Base-by-base conservation (phyloP, 345 rosid genomes). In the Trapa incisa region DNA sequence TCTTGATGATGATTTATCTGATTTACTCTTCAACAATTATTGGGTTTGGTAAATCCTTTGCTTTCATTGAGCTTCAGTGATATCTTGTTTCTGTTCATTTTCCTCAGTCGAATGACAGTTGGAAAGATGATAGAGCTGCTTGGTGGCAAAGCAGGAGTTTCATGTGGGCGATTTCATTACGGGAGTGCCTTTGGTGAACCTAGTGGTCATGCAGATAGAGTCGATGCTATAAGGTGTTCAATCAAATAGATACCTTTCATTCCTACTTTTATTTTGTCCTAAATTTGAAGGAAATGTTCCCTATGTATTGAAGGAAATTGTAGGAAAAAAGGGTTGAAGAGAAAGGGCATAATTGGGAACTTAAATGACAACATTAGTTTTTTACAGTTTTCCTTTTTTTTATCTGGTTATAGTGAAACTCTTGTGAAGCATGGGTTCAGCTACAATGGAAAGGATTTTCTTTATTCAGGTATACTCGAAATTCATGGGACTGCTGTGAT, bases 101-200 rank as follows among this genome's bases (percentile, higher is more conserved):
- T 65, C 64, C 47, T 70, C 67, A 93, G 97, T 83, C 99, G 96
- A 76, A 93, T 93, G 98, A 93, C 97, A 14, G 96, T 91, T 68
- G 96, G 98, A 52, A 93, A 94, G 84, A 94, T 91, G 99, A 83
- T 91, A 74, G 99, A 94, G 82, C 99, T 94, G 73, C 87, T 91
- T 68, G 99, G 95, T 47, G 76, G 99, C 73, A 94, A 94, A 77
- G 96, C 97, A 67, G 97, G 96, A 70, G 96, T 88, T 69, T 87
- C 91, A 5, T 82, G 85, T 32, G 97, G 96, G 66, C 83, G 83
- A 78, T 88, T 81, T 76, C 96, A 88, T 75, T 91, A 91, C 78
- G 99, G 99, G 65, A 94, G 97, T 75, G 99, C 99, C 60, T 91
- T 91, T 79, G 97, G 99, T 47, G 96, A 94, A 79, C 84, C 86